Evolutionary conservation across 305 asterid genomes (phyloP).

Genomic region (Ruellia speciosa): DNA sequence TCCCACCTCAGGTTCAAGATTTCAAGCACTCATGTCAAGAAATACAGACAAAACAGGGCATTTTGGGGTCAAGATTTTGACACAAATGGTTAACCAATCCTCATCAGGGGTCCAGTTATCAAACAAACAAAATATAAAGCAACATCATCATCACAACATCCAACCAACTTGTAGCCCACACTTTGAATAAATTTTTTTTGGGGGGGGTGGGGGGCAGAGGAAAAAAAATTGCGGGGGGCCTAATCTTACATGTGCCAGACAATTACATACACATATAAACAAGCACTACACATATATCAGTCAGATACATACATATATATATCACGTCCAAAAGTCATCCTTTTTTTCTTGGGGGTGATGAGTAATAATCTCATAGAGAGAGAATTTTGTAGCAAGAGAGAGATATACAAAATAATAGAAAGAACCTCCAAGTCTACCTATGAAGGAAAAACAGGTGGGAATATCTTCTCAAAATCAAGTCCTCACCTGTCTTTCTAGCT

Average conservation of each 20-base stretch:
- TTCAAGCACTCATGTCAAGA: not conserved
- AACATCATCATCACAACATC: too few species aligned
- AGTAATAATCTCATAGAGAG: not conserved
- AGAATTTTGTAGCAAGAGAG: too few species aligned
- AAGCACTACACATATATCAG: too few species aligned
- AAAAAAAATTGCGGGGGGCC: not conserved
- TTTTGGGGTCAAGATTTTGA: not conserved
- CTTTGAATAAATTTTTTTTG: too few species aligned
- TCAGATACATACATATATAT: too few species aligned
- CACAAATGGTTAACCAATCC: not conserved
- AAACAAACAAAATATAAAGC: too few species aligned
- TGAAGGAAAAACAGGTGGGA: not conserved
- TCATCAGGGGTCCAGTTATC: too few species aligned
- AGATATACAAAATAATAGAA: not conserved
- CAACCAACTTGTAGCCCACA: too few species aligned
- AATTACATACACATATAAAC: too few species aligned
- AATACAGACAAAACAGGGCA: not conserved
- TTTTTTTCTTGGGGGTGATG: not conserved
- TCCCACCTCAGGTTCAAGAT: too few species aligned
- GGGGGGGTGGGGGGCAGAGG: too few species aligned
- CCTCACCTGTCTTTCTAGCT: not conserved
- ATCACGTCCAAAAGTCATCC: not conserved
- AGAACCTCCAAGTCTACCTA: not conserved
- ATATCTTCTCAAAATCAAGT: not conserved
- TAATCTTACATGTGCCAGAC: not conserved